These are phyloP conservation scores for Schizothecium vesticola DNA, from an alignment of 495 filamentous ascomycete genomes.

Conservation along the genomic window DNA sequence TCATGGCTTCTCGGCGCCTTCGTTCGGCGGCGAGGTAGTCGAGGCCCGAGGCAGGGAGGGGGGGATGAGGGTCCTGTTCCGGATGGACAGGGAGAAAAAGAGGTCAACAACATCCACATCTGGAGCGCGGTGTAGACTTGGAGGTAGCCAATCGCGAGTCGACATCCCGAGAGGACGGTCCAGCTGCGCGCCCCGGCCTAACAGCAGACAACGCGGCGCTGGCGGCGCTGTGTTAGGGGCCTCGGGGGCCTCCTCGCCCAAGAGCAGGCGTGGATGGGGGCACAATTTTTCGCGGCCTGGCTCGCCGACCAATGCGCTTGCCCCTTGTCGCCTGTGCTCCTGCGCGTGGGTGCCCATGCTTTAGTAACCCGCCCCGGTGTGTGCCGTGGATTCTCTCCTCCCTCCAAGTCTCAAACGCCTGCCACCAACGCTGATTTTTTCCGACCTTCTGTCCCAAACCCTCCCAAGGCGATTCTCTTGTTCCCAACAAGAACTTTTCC, in stretches of 20 bases:
- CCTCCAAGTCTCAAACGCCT: constrained; percentile 29
- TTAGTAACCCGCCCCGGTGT: constrained; percentile 19
- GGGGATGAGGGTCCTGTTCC: not conserved
- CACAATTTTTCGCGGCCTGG: constrained; percentile 19
- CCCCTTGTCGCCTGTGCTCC: constrained; percentile 12
- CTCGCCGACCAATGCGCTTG: constrained; percentile 11
- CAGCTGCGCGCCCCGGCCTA: not conserved
- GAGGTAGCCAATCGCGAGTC: constrained; percentile 7
- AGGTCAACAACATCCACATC: not conserved
- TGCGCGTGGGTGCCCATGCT: constrained; percentile 11
- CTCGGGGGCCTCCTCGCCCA: not conserved
- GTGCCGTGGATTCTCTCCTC: constrained; percentile 15
- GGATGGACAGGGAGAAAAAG: not conserved
- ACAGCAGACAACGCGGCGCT: not conserved
- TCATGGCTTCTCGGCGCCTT: not conserved
- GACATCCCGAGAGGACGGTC: not conserved
- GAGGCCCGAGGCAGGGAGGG: not conserved
- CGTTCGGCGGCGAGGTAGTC: not conserved
- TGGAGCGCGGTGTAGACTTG: not conserved
- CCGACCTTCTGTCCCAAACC: constrained; percentile 22
- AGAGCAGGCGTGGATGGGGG: constrained; percentile 4
- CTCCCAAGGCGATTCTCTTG: constrained; percentile 18
- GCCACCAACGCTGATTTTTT: constrained; percentile 26
- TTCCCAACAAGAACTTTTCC: constrained; percentile 18
- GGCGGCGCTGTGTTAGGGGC: constrained; percentile 1